Base-by-base conservation (phyloP, 1,284 basidiomycete genomes). In the Jaminaea rosea region DNA sequence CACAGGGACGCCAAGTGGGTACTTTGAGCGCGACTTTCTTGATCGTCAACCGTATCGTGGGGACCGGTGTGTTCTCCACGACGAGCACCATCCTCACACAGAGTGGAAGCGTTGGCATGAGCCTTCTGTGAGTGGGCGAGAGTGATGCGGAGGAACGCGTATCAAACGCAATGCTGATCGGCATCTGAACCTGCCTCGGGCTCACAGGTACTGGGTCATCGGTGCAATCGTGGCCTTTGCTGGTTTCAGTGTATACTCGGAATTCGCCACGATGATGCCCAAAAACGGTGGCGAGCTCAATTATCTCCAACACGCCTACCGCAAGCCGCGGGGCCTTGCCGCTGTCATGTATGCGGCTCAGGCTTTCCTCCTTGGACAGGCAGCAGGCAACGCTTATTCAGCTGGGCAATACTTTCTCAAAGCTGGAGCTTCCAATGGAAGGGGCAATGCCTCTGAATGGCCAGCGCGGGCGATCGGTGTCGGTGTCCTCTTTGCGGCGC, bases 1-100 rank as follows among this genome's bases (percentile, higher is more conserved):
- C 57, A 2, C 57, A 59, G 26, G 57, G 57, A 4, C 39, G 57
- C 15, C 50, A 55, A 29, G 21, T 75, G 9, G 70, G 70, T 26
- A 49, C 82, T 2, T 69, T 79, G 29, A 85, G 82, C 52, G 82
- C 83, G 1, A 72, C 82, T 7, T 83, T 83, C 58, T 78, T 87
- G 23, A 83, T 87, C 32, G 84, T 85, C 72, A 87, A 87, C 63
- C 80, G 84, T 17, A 79, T 86, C 19, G 83, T 87, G 31, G 85
- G 85, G n/a, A 83, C 84, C 15, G 85, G 85, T n/a, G 84, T 86
- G 34, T 87, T 83, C 69, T 83, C 84, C 7, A 84, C 84, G 0
- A 83, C 85, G 0, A 82, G 83, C 45, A 79, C 82, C 19, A 85
- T 87, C 49, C 76, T 87, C 13, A 78, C 78, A 29, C 78, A 81